These are phyloP conservation scores for Stropharia rugosoannulata DNA, from an alignment of 768 basidiomycete species.

Conservation along the genomic window DNA sequence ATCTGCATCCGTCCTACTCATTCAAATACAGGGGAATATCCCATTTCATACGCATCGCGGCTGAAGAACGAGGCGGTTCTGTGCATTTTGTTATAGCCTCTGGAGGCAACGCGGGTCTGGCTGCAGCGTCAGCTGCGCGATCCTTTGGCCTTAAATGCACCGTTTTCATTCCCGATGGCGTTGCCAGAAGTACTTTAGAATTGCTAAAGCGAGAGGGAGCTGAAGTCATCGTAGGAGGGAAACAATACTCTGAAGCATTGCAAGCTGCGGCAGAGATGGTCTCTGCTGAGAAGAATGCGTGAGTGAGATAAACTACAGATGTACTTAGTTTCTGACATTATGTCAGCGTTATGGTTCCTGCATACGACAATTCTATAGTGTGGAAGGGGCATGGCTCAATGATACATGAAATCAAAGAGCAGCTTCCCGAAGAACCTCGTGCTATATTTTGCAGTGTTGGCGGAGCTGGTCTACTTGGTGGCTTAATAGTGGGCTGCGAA, in stretches of 20 bases:
- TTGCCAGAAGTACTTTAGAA: conserved; percentile 44
- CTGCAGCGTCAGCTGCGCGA: conserved; percentile 62
- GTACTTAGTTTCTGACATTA: not conserved
- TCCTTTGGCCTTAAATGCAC: conserved; percentile 57
- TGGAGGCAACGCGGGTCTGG: conserved; percentile 80
- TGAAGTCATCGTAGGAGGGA: conserved; percentile 56
- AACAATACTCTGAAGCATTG: conserved; percentile 58
- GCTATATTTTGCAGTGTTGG: conserved; percentile 81
- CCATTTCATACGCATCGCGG: conserved; percentile 52
- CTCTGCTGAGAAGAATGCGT: conserved; percentile 49
- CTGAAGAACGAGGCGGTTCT: conserved; percentile 45
- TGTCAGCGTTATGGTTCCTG: conserved; percentile 62
- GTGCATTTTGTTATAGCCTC: conserved; percentile 72
- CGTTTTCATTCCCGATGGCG: conserved; percentile 63
- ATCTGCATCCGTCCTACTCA: conserved; percentile 68
- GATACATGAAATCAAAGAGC: conserved; percentile 58
- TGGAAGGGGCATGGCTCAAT: conserved; percentile 83
- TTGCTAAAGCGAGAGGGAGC: conserved; percentile 55
- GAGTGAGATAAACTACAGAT: conserved; percentile 23
- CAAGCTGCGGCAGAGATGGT: conserved; percentile 47
- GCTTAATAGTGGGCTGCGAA: conserved; percentile 67
- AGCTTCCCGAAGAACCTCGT: conserved; percentile 56
- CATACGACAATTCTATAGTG: conserved; percentile 66
- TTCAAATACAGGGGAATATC: conserved; percentile 80
- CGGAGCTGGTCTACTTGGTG: conserved; percentile 70